Percentiles rank a stretch among this genome's conserved stretches.
Conservation (phyloP, 2,329 filamentous ascomycete genomes). For the Hymenoscyphus linearis region DNA sequence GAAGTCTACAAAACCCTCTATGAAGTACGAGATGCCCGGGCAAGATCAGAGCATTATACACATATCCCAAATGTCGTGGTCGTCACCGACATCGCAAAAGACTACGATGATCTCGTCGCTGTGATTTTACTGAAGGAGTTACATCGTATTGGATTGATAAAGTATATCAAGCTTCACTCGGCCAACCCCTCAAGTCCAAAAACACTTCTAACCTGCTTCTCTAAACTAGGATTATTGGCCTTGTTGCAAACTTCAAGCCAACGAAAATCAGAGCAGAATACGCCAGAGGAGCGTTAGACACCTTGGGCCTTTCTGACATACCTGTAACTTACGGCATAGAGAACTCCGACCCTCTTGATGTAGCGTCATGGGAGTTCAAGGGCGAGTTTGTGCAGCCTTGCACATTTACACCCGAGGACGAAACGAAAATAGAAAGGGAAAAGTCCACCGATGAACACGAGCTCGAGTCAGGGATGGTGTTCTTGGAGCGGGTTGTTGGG, state of each 20-base stretch:
- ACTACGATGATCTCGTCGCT: constrained; percentile 29
- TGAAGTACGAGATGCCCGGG: neutral
- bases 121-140: constrained; percentile 28
- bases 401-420: neutral
- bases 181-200: neutral
- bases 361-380: neutral
- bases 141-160: constrained; percentile 23
- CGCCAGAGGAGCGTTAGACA: constrained; percentile 23
- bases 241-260: constrained; percentile 27
- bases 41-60: neutral
- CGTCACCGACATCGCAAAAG: constrained; percentile 29
- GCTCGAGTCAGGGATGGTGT: neutral
- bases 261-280: constrained; percentile 18
- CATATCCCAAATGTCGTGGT: constrained; percentile 19
- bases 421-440: no score
- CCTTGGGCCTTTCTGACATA: constrained; percentile 18
- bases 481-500: neutral
- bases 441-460: neutral
- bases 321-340: constrained; percentile 20
- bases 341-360: neutral
- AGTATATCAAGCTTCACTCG: neutral
- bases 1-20: neutral
- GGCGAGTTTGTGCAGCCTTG: neutral
- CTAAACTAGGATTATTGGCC: constrained; percentile 17
- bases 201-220: neutral